These are phyloP conservation scores for Nepenthes mirabilis DNA, from an alignment of 148 eudicot genomes.

Conservation along the genomic window DNA sequence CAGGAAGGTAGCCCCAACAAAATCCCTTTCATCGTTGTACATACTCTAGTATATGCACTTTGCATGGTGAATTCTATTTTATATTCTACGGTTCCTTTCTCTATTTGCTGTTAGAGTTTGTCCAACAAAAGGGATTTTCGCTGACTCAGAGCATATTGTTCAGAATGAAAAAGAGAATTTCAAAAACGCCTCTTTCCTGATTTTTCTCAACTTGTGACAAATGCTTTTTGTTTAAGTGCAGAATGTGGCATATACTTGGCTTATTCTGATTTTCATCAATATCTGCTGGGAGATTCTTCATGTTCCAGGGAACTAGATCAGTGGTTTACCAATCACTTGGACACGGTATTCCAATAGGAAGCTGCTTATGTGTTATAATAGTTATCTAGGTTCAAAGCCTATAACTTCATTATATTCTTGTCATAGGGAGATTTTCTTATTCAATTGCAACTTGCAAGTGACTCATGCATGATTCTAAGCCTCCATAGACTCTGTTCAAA, in stretches of 20 bases:
- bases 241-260: constrained; percentile 84
- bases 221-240: constrained; percentile 24
- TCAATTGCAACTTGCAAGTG: too few species aligned
- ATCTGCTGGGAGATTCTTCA: constrained; percentile 63
- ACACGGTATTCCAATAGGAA: constrained; percentile 48
- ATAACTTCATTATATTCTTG: too few species aligned
- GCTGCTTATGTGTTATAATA: background rate
- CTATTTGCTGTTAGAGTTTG: background rate
- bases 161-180: background rate
- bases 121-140: background rate
- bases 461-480: too few species aligned
- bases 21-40: background rate
- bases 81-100: background rate
- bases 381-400: background rate
- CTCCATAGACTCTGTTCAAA: too few species aligned
- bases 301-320: constrained; percentile 80
- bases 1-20: too few species aligned
- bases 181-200: background rate
- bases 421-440: too few species aligned
- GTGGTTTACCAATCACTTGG: constrained; percentile 91
- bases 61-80: background rate
- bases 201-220: constrained; percentile 1
- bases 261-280: constrained; percentile 84
- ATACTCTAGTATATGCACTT: background rate
- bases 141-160: background rate